Conservation (phyloP, 345 rosid species). For the Gossypium bickii region DNA sequence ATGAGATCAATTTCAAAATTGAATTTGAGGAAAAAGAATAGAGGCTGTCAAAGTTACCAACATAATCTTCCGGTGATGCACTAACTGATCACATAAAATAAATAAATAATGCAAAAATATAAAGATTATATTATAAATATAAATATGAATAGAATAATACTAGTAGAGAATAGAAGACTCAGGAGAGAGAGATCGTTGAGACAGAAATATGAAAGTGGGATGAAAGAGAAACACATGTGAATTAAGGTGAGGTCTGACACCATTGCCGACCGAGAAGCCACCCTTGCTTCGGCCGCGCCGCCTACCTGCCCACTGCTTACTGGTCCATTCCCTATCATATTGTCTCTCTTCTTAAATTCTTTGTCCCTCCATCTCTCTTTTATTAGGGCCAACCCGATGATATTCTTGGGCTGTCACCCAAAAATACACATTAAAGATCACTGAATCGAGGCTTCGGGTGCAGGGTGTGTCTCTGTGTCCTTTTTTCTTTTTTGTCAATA, state of each 20-base stretch:
- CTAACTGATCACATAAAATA: too few relatives aligned
- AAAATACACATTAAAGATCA: background rate
- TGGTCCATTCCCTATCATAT: constrained; percentile 10
- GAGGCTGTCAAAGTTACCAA: too few relatives aligned
- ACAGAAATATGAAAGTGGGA: background rate
- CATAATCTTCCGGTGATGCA: too few relatives aligned
- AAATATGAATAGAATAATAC: background rate
- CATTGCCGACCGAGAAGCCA: constrained; percentile 10
- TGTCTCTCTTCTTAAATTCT: constrained; percentile 10
- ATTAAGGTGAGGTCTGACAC: constrained; percentile 11
- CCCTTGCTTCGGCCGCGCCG: constrained; percentile 13
- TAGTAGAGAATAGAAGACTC: background rate
- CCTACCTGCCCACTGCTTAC: background rate
- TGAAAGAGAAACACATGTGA: background rate
- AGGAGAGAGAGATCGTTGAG: background rate
- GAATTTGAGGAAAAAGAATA: too few relatives aligned
- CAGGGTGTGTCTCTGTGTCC: too few relatives aligned
- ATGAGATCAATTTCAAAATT: too few relatives aligned
- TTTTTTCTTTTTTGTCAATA: background rate
- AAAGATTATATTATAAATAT: background rate
- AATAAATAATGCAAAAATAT: too few relatives aligned
- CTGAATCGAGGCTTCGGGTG: background rate
- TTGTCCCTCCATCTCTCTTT: background rate
- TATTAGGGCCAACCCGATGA: background rate
- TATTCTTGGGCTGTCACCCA: background rate